These are phyloP conservation scores for Clitocybe nebularis DNA, from an alignment of 1,284 basidiomycete genomes.

Conservation along the genomic window DNA sequence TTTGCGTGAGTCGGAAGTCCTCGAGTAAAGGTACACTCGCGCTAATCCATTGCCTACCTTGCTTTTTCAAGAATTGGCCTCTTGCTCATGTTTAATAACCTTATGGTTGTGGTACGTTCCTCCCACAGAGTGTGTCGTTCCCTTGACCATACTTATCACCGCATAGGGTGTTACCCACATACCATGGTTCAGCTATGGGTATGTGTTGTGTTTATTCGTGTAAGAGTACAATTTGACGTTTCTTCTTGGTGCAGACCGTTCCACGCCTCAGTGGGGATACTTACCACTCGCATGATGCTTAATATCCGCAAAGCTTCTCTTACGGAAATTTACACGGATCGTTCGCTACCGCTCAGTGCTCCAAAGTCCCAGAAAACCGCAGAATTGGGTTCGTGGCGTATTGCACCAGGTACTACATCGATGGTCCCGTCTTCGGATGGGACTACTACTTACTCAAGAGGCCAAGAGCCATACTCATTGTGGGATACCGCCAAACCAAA, in stretches of 20 bases:
- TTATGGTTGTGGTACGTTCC: conserved; percentile 40
- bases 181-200: conserved; percentile 48
- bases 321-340: too few species aligned
- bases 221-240: neutral
- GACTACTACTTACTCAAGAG: too few species aligned
- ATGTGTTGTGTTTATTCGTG: conserved; percentile 1
- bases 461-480: too few species aligned
- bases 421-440: too few species aligned
- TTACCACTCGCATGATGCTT: conserved; percentile 41
- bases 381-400: too few species aligned
- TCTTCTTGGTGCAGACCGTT: conserved; percentile 32
- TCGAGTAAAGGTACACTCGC: too few species aligned
- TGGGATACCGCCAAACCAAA: too few species aligned
- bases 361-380: too few species aligned
- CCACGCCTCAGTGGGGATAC: conserved; percentile 42
- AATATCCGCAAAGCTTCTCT: conserved; percentile 38
- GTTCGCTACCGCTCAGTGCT: too few species aligned
- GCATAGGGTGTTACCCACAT: conserved; percentile 36
- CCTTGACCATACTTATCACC: neutral
- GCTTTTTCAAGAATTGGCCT: conserved; percentile 23
- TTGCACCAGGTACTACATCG: too few species aligned
- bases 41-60: conserved; percentile 2
- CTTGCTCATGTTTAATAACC: conserved; percentile 37
- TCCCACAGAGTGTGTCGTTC: neutral
- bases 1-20: conserved; percentile 31